These are phyloP conservation scores for Musa acuminata DNA, from an alignment of 176 grass and related monocot genomes.

Conservation along the genomic window DNA sequence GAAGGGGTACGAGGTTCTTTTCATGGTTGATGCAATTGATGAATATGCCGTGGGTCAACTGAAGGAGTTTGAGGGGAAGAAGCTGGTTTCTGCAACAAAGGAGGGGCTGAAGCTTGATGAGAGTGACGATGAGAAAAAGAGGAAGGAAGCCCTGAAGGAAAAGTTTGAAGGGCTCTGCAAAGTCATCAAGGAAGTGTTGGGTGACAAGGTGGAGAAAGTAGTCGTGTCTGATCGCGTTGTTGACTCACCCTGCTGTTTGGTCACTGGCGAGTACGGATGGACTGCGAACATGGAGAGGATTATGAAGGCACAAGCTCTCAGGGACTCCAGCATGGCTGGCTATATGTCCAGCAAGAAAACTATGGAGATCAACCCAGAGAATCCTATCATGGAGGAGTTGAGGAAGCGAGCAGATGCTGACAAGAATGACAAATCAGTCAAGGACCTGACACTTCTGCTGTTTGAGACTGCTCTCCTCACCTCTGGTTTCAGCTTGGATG, in stretches of 20 bases:
- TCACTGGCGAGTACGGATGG: slow-evolving; percentile 93
- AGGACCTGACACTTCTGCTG: slow-evolving; percentile 80
- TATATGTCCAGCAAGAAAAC: slow-evolving; percentile 98
- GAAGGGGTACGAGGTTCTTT: slow-evolving; percentile 79
- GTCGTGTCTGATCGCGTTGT: slow-evolving; percentile 83
- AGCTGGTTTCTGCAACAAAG: slow-evolving; percentile 94
- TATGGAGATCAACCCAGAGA: slow-evolving; percentile 96
- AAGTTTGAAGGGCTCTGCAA: slow-evolving; percentile 93
- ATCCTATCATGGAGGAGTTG: slow-evolving; percentile 87
- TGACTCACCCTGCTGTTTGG: slow-evolving; percentile 85
- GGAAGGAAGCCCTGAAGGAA: slow-evolving; percentile 69
- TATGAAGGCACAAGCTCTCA: slow-evolving; percentile 92
- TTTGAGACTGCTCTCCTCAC: slow-evolving; percentile 89
- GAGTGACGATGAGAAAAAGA: slow-evolving; percentile 84
- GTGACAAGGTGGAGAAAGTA: slow-evolving; percentile 91
- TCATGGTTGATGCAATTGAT: slow-evolving; percentile 86
- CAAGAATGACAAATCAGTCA: slow-evolving; percentile 95
- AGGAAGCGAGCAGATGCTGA: slow-evolving; percentile 73
- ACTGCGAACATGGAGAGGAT: slow-evolving; percentile 98
- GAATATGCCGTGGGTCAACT: slow-evolving; percentile 89
- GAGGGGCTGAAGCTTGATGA: slow-evolving; percentile 94
- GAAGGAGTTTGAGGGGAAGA: slow-evolving; percentile 98
- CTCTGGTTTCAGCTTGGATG: slow-evolving; percentile 89
- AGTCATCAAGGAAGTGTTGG: slow-evolving; percentile 87
- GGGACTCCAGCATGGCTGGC: slow-evolving; percentile 81